A percentile compares a stretch with the other conserved stretches of the same genome.
These are phyloP conservation scores for Scheffersomyces ergatensis DNA, from an alignment of 805 yeast genomes.

Conservation along the genomic window DNA sequence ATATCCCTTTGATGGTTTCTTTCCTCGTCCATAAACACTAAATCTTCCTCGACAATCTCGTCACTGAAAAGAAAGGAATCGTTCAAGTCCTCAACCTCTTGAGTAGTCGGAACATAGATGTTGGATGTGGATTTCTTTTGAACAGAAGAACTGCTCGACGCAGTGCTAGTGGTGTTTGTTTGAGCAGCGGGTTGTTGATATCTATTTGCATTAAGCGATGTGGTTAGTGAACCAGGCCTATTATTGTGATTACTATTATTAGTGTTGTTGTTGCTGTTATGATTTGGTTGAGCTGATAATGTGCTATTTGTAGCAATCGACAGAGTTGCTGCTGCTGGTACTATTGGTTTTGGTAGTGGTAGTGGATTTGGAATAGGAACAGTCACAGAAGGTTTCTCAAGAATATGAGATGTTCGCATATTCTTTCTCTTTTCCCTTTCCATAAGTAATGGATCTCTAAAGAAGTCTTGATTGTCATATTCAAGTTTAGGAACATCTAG, in stretches of 20 bases:
- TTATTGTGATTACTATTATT: no score
- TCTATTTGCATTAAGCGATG: slow-evolving; percentile 6
- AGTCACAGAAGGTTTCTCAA: not conserved
- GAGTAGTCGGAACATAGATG: slow-evolving; percentile 1
- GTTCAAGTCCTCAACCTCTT: slow-evolving; percentile 29
- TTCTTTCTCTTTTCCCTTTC: slow-evolving; percentile 16
- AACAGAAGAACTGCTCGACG: not conserved
- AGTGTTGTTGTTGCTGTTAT: no score
- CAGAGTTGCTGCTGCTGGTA: not conserved
- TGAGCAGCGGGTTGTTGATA: not conserved
- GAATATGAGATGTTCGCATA: not conserved
- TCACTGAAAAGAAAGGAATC: slow-evolving; percentile 42
- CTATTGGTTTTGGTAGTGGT: not conserved
- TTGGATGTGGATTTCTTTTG: not conserved
- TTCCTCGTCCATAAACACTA: not conserved
- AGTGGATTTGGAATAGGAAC: not conserved
- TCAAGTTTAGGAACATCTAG: slow-evolving; percentile 29
- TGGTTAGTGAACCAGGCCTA: not conserved
- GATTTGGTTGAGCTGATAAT: no score
- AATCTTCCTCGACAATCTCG: slow-evolving; percentile 26
- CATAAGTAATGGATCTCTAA: slow-evolving; percentile 33
- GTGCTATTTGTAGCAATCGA: not conserved
- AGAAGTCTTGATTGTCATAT: slow-evolving; percentile 28
- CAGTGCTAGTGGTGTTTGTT: not conserved
- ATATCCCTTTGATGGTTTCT: not conserved